A percentile compares a stretch with the other conserved stretches of the same genome.
Evolutionary conservation across 192 early-diverging fungal species (phyloP).

Genomic region (Phlyctochytrium arcticum): DNA sequence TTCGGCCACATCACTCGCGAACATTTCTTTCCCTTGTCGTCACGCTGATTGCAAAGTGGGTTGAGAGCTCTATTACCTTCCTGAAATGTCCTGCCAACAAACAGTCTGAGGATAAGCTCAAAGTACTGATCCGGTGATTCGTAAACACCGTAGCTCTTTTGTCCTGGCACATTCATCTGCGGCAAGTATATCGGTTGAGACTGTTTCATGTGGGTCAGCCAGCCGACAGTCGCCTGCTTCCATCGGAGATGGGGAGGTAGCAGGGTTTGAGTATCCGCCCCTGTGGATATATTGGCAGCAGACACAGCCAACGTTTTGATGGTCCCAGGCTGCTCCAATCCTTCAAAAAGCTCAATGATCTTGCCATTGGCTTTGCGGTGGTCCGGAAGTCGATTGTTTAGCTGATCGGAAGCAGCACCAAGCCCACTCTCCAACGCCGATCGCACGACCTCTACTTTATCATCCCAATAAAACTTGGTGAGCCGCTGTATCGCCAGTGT

Average conservation of each 20-base stretch:
- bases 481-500: no score
- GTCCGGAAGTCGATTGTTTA: no score
- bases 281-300: background rate
- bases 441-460: slow-evolving; percentile 8
- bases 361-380: slow-evolving; percentile 16
- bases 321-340: slow-evolving; percentile 28
- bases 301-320: slow-evolving; percentile 8
- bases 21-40: slow-evolving; percentile 23
- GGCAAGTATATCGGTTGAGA: slow-evolving; percentile 30
- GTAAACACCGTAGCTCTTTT: slow-evolving; percentile 11
- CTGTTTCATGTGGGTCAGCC: slow-evolving; percentile 8
- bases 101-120: slow-evolving; percentile 20
- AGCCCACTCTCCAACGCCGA: slow-evolving; percentile 8
- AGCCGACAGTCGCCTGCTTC: slow-evolving; percentile 24
- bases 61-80: slow-evolving; percentile 26
- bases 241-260: background rate
- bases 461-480: slow-evolving; percentile 26
- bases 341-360: slow-evolving; percentile 24
- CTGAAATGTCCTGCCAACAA: slow-evolving; percentile 31
- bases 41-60: slow-evolving; percentile 9
- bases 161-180: slow-evolving; percentile 14
- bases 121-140: slow-evolving; percentile 23
- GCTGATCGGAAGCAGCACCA: background rate
- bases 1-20: slow-evolving; percentile 26
- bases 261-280: background rate